Base-by-base conservation (phyloP, 805 yeast genomes). In the Cyberlindnera veronae region DNA sequence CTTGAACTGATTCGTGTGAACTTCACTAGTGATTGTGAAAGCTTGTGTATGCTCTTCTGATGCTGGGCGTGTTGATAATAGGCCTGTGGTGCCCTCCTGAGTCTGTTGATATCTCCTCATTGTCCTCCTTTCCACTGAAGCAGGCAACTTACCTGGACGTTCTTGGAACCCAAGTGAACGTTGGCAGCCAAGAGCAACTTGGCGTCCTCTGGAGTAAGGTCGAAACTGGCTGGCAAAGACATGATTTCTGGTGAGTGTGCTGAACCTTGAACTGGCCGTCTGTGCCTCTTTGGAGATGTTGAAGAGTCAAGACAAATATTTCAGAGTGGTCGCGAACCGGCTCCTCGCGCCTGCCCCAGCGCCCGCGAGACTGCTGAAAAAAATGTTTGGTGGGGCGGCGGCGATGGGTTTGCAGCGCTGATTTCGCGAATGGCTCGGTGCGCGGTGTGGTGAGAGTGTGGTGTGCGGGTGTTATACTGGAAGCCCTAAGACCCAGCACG, bases 161-260 rank as follows among this genome's bases (percentile, higher is more conserved):
- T 93, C 88, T 93, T 93, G 72, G 98, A 83, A 75, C 99, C 99
- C 72, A 93, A 84, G 81, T 93, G 99, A 67, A 83, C 87, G 88
- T 91, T 91, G 72, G 99, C 99, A 72, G 99, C 98, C 78, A 93
- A 84, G 76, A 93, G 81, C 72, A 91, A 86, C 81, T 93, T 93
- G 77, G 95, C 95, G 77, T 90, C 97, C 78, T 88, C 96, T 74
- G 89, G 88, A 72, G 96, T 88, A 74, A 86, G 83, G 72, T 82
- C 87, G 75, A 84, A 81, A 66, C 87, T 77, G 75, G 85, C 87
- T 71, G 91, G 90, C 73, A 81, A 76, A 66, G 89, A 81, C 89
- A 83, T 83, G 47, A 60, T 67, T 48, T 46, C 42, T 44, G 44
- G 44, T 46, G 45, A 11, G 38, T 42, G 43, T 42, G 42, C 26